Evolutionary conservation across 805 yeast genomes (phyloP), one percentile per base, ranked within the genome.

Genomic region (Myxozyma neglecta): DNA sequence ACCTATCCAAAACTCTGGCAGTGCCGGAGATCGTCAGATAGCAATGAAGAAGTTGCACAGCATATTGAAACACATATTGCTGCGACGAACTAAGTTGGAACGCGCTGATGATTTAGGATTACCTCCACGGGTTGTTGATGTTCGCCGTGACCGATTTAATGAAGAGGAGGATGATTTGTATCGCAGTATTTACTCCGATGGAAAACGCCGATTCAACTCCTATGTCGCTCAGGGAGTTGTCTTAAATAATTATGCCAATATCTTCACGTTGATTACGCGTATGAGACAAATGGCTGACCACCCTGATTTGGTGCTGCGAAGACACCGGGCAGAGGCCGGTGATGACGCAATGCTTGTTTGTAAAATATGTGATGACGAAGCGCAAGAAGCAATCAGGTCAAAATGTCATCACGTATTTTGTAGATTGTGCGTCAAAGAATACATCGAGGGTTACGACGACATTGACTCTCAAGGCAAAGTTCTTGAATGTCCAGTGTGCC

Each of bases 261-360:
- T 94, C 70, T 94, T 94, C 77, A 92, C 98, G 0, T 80, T 94
- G 59, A 92, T 94, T 70, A 94, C 99, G 0, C 80, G 99, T 70
- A 96, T 94, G 99, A 84, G 99, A 70, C 99, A 94, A 75, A 79
- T 94, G 69, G 98, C 99, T 0, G 99, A 94, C 73, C 99, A 94
- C 74, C 99, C 99, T 0, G 99, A 94, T 76, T 78, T 94, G 65
- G 97, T 94, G 0, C 78, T 94, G 71, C 85, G 91, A 68, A 80
- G 92, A 56, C 81, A 86, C 36, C 83, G 83, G 2, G 70, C 76
- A 10, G 69, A 70, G 5, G 66, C 74, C 63, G 68, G 59, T 8
- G 74, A 70, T n/a, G 83, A 82, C n/a, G 61, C 68, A 13, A 72
- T 77, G 6, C 83, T 91, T 10, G 87, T 94, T 46, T 94, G 99